Evolutionary conservation across 345 rosid species (phyloP).

Genomic region (Physaria fendleri): DNA sequence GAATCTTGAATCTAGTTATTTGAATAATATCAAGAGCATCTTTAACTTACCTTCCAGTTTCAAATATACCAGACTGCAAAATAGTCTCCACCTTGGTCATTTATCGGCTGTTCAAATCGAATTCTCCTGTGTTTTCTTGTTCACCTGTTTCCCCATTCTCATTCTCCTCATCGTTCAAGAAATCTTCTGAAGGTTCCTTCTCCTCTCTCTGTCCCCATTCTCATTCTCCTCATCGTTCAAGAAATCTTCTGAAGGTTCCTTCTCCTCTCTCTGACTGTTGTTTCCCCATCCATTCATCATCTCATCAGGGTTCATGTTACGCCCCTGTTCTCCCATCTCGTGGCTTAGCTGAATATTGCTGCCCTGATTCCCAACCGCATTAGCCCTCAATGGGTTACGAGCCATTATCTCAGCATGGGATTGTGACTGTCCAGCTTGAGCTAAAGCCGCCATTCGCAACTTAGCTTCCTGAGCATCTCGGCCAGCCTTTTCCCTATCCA

Average conservation of each 20-base stretch:
- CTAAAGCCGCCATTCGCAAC: conserved; percentile 76
- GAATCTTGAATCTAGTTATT: conserved; percentile 4
- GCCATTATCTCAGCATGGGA: conserved; percentile 62
- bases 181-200: conserved; percentile 92
- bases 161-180: conserved; percentile 90
- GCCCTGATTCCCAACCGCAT: conserved; percentile 64
- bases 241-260: conserved; percentile 95
- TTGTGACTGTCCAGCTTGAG: conserved; percentile 80
- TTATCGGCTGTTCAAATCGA: conserved; percentile 73
- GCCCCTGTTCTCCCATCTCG: conserved; percentile 68
- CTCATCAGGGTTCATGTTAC: conserved; percentile 65
- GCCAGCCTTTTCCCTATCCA: conserved; percentile 83
- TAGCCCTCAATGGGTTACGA: conserved; percentile 67
- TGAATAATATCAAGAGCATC: not conserved
- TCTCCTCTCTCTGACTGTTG: conserved; percentile 76
- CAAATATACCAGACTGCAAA: not conserved
- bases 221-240: conserved; percentile 92
- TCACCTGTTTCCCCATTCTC: conserved; percentile 66
- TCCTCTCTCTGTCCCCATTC: conserved; percentile 91
- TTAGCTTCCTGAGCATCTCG: conserved; percentile 73
- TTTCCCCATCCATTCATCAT: conserved; percentile 96
- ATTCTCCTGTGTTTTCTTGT: conserved; percentile 74
- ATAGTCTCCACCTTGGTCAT: not conserved
- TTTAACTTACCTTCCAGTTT: not conserved
- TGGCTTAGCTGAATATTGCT: conserved; percentile 45